Conservation (phyloP, 148 eudicot genomes). For the Selenicereus undatus region DNA sequence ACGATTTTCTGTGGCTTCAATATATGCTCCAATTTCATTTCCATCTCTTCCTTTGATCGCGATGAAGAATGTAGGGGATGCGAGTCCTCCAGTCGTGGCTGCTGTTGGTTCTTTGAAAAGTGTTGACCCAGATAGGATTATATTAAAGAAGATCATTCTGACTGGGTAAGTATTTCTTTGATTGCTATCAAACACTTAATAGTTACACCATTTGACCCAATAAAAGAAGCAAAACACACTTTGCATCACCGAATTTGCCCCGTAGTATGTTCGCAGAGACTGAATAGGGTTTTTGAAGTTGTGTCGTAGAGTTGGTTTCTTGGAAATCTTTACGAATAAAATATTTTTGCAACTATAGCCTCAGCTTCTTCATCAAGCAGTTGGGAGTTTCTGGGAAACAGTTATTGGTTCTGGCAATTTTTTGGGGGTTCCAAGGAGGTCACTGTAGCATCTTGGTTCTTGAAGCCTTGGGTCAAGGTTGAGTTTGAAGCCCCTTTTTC, state of each 20-base stretch:
- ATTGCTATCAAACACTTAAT: not conserved
- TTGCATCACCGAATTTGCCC: not conserved
- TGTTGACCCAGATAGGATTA: conserved; percentile 78
- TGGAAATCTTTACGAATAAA: not conserved
- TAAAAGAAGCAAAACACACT: not conserved
- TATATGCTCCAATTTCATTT: conserved; percentile 89
- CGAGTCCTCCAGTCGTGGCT: conserved; percentile 50
- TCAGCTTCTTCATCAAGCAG: not conserved
- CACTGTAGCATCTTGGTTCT: not conserved
- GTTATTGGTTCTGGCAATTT: not conserved
- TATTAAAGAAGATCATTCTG: conserved; percentile 75
- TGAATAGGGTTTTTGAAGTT: not conserved
- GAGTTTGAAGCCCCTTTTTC: not conserved
- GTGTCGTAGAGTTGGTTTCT: not conserved
- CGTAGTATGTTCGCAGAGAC: not conserved
- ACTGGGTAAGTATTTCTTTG: conserved; percentile 59
- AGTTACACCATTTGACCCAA: not conserved
- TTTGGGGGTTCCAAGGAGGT: not conserved
- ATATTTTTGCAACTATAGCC: not conserved
- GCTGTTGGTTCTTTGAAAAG: conserved; percentile 78
- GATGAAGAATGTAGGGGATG: conserved; percentile 49
- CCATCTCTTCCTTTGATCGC: conserved; percentile 76
- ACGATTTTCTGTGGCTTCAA: conserved; percentile 75
- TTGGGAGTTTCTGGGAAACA: not conserved
- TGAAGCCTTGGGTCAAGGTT: not conserved